phyloP scores from a whole-genome alignment of 768 basidiomycete genomes.

The Agrocybe praecox region DNA sequence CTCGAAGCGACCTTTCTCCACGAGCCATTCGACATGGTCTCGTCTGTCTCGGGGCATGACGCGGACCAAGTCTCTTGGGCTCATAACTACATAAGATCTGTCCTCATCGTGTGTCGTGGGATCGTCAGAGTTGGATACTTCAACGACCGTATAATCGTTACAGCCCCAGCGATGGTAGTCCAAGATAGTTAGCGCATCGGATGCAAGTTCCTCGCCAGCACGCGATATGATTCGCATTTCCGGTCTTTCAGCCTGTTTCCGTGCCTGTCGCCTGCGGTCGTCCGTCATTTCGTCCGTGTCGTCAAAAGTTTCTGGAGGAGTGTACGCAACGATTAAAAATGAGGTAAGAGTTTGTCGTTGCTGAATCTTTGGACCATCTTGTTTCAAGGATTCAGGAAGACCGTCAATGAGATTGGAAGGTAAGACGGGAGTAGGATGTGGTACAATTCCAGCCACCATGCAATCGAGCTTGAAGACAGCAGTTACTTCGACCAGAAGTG shows the following conservation, averaged over 20 bases:
- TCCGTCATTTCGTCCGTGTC: slow-evolving; percentile 68
- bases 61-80: slow-evolving; percentile 84
- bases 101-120: slow-evolving; percentile 28
- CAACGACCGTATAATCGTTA: slow-evolving; percentile 84
- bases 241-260: slow-evolving; percentile 88
- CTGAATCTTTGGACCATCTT: slow-evolving; percentile 14
- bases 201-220: slow-evolving; percentile 83
- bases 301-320: slow-evolving; percentile 70
- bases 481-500: slow-evolving; percentile 83
- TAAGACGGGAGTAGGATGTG: slow-evolving; percentile 57
- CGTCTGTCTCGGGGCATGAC: slow-evolving; percentile 86
- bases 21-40: slow-evolving; percentile 92
- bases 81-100: slow-evolving; percentile 79
- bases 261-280: slow-evolving; percentile 73
- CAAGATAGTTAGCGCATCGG: slow-evolving; percentile 79
- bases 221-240: slow-evolving; percentile 92
- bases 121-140: slow-evolving; percentile 38
- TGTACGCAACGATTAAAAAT: slow-evolving; percentile 88
- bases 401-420: slow-evolving; percentile 13
- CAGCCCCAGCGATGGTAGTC: slow-evolving; percentile 87
- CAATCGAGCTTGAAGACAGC: slow-evolving; percentile 93
- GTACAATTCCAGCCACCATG: slow-evolving; percentile 91
- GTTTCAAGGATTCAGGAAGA: slow-evolving; percentile 16
- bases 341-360: slow-evolving; percentile 50
- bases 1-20: slow-evolving; percentile 84